These are phyloP conservation scores for Phytopythium montanum DNA, from an alignment of 352 stramenopile species.

Conservation along the genomic window DNA sequence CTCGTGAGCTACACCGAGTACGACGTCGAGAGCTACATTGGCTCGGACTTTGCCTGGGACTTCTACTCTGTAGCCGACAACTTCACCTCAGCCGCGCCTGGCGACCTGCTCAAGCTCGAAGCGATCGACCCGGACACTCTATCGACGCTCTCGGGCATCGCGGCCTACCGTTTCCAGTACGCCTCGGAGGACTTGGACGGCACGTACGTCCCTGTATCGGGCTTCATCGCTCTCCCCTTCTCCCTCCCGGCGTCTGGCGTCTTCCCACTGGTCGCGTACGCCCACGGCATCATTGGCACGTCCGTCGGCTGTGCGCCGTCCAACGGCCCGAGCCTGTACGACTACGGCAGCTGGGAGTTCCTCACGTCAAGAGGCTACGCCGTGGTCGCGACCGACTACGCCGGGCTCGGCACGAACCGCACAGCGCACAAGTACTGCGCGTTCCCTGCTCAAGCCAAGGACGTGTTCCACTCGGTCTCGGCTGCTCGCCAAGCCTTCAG, in stretches of 20 bases:
- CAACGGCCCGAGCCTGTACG: conserved; percentile 8
- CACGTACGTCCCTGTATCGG: conserved; percentile 6
- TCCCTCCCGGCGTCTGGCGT: conserved; percentile 2
- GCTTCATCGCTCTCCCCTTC: conserved; percentile 11
- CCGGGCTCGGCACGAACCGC: conserved; percentile 8
- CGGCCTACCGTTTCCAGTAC: conserved; percentile 12
- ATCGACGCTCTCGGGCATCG: conserved; percentile 7
- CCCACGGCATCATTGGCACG: conserved; percentile 8
- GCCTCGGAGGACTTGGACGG: conserved; percentile 11
- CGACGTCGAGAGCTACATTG: conserved; percentile 1
- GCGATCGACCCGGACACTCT: conserved; percentile 6
- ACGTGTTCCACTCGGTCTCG: conserved; percentile 10
- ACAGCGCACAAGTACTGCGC: conserved; percentile 12
- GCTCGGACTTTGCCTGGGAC: conserved; percentile 10
- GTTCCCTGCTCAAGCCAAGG: conserved; percentile 7
- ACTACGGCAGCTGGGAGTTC: conserved; percentile 13
- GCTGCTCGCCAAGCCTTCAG: conserved; percentile 10
- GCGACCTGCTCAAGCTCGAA: conserved; percentile 12
- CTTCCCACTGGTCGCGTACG: conserved; percentile 11
- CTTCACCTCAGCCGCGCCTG: neutral
- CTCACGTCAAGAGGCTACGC: conserved; percentile 9
- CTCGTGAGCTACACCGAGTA: neutral
- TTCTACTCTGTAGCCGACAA: conserved; percentile 11
- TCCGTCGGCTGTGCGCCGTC: conserved; percentile 6
- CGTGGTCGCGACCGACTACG: conserved; percentile 11